These are phyloP conservation scores for Sugiyamaella pinicola DNA, from an alignment of 1,139 yeast genomes.

Conservation along the genomic window DNA sequence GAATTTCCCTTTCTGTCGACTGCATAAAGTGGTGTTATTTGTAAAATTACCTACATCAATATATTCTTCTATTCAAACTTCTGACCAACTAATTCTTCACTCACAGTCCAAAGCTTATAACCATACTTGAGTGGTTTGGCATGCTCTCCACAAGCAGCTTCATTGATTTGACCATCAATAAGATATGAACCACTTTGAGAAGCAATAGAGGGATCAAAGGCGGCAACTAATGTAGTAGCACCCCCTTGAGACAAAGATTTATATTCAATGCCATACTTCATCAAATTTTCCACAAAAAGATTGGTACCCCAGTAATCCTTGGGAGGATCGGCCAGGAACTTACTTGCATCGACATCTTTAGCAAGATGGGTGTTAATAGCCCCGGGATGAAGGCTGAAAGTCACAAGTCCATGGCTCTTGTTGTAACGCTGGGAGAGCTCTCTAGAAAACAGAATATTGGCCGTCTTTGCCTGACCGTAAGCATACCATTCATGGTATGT, in stretches of 20 bases:
- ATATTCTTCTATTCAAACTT: conserved; percentile 7
- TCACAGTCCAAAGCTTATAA: conserved; percentile 13
- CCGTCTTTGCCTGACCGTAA: conserved; percentile 39
- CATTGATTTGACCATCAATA: conserved; percentile 16
- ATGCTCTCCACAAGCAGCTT: conserved; percentile 10
- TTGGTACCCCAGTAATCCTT: conserved; percentile 16
- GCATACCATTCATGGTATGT: conserved; percentile 22
- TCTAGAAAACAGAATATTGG: conserved; percentile 22
- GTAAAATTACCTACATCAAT: neutral
- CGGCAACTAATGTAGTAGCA: conserved; percentile 17
- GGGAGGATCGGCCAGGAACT: neutral
- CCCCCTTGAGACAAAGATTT: conserved; percentile 18
- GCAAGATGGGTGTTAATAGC: conserved; percentile 20
- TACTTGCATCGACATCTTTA: conserved; percentile 4
- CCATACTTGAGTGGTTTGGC: conserved; percentile 18
- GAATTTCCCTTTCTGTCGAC: too few relatives aligned
- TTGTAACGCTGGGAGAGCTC: conserved; percentile 17
- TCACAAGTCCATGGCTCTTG: conserved; percentile 16
- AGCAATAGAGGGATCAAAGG: conserved; percentile 18
- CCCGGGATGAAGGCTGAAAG: conserved; percentile 27
- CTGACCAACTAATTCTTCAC: conserved; percentile 15
- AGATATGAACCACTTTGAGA: conserved; percentile 14
- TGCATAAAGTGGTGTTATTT: too few relatives aligned
- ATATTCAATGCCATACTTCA: neutral
- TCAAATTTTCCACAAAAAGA: neutral